Evolutionary conservation across 1,284 basidiomycete genomes (phyloP), one percentile per base, ranked within the genome.

Genomic region (Cutaneotrichosporon curvatum): DNA sequence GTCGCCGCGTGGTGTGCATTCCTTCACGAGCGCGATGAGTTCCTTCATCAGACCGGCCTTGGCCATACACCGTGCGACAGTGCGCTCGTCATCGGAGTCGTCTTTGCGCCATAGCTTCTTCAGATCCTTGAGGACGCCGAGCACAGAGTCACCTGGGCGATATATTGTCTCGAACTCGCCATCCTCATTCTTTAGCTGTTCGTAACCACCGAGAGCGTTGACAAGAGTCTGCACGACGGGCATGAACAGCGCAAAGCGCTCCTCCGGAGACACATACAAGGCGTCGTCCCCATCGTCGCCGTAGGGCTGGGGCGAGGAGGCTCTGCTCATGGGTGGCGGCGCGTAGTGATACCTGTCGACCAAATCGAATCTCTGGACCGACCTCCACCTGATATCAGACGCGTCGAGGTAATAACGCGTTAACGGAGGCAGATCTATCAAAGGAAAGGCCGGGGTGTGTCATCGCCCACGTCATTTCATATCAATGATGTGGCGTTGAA

Each of bases 101-200:
- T 96, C 92, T 66, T 88, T 86, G 40, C 91, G 75, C 91, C 91
- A 96, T 39, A 90, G 79, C 60, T 84, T 87, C 74, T 96, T 96
- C 56, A 96, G 75, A 63, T 96, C 92, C 60, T 88, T 88, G 56
- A 96, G 71, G 65, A 91, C 95, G 2, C 84, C 85, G 46, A 79
- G 74, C 16, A 80, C 84, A 50, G 87, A 83, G 73, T 94, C 88
- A 51, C 89, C 89, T 52, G 88, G 81, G 37, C 83, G 75, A 67
- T 92, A 92, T 5, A 73, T 70, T 16, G 76, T 80, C n/a, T 76
- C 79, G 28, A 56, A 57, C 9, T 43, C 41, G 21, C 47, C 44
- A 1, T 58, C 51, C 79, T 59, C 76, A 69, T 14, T 84, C 81
- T 48, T 84, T 14, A 67, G 49, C 15, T 65, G 57, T 53, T 73